Evolutionary conservation across 306 rosid species (phyloP), one percentile per base, ranked within the genome.

Genomic region (Cucumis melo): DNA sequence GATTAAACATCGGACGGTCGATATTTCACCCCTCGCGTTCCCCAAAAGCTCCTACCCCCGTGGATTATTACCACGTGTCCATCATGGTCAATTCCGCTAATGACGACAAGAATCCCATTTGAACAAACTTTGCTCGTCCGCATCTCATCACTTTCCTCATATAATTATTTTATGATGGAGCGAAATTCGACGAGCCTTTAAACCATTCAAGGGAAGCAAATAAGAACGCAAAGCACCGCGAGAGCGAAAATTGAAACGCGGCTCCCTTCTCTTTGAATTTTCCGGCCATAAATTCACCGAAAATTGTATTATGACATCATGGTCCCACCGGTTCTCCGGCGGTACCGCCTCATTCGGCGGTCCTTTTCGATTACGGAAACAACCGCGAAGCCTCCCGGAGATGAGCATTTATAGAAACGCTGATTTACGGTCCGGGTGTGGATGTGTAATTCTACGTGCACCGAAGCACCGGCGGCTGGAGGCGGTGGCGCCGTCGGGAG

Each of bases 301-400:
- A 13, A 7, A 14, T 50, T 44, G 59, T 19, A 29, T 44, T 3
- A 86, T 88, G 93, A 39, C 80, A 58, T 77, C 86, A 62, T 78
- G 84, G 36, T 48, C 80, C 79, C 80, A 83, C 76, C 89, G 81
- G 78, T 39, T 84, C 2, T 57, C 58, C 48, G 73, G 83, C 78
- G 85, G 90, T 44, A 79, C 81, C 75, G 78, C 64, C 13, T 1
- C 78, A 1, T 44, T 84, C 0, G 8, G 56, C 58, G 78, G 74
- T 8, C 74, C 50, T 1, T 15, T 77, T 36, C 82, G 67, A 5
- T 12, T 83, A 76, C 85, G 78, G 77, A 50, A 73, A 75, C 80
- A 12, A 53, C 32, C 51, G 8, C 75, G 41, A 16, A 44, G 58
- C 19, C 46, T 65, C 0, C 59, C 78, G 16, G 83, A 77, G 58